Conservation (phyloP, 1,284 basidiomycete genomes). For the Coniferiporia weirii region DNA sequence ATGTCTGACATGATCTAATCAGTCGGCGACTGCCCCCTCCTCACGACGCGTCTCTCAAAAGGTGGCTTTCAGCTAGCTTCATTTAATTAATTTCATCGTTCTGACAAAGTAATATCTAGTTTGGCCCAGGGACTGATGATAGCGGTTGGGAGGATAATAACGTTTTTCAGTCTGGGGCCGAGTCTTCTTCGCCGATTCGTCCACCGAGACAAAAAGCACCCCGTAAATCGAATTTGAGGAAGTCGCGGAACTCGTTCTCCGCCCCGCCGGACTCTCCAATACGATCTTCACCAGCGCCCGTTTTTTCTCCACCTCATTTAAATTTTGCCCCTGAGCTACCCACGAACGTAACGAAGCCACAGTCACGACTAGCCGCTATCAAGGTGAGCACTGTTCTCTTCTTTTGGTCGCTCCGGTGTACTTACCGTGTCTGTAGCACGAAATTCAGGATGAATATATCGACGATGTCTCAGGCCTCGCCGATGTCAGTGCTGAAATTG, state of each 20-base stretch:
- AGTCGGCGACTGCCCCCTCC: slow-evolving; percentile 8
- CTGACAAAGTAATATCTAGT: slow-evolving; percentile 22
- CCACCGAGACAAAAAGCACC: slow-evolving; percentile 48
- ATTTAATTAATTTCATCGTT: slow-evolving; percentile 12
- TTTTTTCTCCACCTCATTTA: slow-evolving; percentile 35
- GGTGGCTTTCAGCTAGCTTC: slow-evolving; percentile 16
- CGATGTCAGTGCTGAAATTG: slow-evolving; percentile 21
- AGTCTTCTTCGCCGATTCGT: slow-evolving; percentile 67
- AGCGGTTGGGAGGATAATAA: slow-evolving; percentile 86
- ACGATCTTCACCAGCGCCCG: slow-evolving; percentile 21
- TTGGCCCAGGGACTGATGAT: slow-evolving; percentile 38
- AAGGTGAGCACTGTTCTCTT: slow-evolving; percentile 1
- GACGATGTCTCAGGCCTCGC: slow-evolving; percentile 20
- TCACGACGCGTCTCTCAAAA: slow-evolving; percentile 33
- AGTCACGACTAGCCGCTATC: neutral
- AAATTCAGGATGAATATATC: slow-evolving; percentile 21
- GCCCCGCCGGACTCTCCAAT: slow-evolving; percentile 58
- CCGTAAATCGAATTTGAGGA: slow-evolving; percentile 39
- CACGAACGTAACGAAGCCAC: slow-evolving; percentile 23
- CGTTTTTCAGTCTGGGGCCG: slow-evolving; percentile 76
- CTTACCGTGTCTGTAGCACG: slow-evolving; percentile 9
- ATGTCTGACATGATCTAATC: neutral
- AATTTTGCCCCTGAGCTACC: slow-evolving; percentile 58
- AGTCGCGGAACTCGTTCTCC: slow-evolving; percentile 63
- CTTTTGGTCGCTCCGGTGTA: neutral